A percentile compares a stretch with the other conserved stretches of the same genome.
These are phyloP conservation scores for Chlorella sp. DNA, from an alignment of 139 green algal genomes.

Conservation along the genomic window DNA sequence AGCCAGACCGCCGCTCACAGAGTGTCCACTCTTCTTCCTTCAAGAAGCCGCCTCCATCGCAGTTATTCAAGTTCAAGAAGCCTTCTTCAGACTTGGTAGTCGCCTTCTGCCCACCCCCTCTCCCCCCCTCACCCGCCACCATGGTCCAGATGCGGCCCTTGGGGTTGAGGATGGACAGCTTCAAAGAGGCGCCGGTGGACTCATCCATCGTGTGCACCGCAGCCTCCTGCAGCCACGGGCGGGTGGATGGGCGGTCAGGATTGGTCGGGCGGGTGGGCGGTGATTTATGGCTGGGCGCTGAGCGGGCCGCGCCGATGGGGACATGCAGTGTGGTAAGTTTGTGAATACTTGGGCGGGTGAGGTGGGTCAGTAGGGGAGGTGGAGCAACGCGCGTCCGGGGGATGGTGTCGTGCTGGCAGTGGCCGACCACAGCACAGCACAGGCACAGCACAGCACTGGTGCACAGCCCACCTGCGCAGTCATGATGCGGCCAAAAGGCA, in stretches of 20 bases:
- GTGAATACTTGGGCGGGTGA: not conserved
- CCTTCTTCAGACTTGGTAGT: too few species aligned
- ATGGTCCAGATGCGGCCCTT: slow-evolving; percentile 93
- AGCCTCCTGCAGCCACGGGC: slow-evolving; percentile 60
- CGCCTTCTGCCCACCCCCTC: not conserved
- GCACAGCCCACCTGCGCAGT: slow-evolving; percentile 39
- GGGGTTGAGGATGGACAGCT: slow-evolving; percentile 95
- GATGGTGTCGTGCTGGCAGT: not conserved
- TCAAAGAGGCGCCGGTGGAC: slow-evolving; percentile 88
- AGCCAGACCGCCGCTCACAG: not conserved
- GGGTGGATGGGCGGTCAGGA: not conserved
- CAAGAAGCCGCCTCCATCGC: too few species aligned
- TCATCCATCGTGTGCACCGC: slow-evolving; percentile 66
- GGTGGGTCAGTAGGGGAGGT: not conserved
- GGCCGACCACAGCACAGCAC: not conserved
- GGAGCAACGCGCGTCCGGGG: not conserved
- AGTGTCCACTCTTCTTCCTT: too few species aligned
- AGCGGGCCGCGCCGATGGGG: not conserved
- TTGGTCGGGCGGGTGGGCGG: too few species aligned
- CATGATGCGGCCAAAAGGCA: slow-evolving; percentile 90
- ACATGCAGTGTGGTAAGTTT: not conserved
- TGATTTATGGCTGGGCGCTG: not conserved
- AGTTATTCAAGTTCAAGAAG: too few species aligned
- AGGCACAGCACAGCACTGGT: not conserved
- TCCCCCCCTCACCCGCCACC: slow-evolving; percentile 62